Evolutionary conservation across 331 rosid species (phyloP).

Genomic region (Telfairia occidentalis): DNA sequence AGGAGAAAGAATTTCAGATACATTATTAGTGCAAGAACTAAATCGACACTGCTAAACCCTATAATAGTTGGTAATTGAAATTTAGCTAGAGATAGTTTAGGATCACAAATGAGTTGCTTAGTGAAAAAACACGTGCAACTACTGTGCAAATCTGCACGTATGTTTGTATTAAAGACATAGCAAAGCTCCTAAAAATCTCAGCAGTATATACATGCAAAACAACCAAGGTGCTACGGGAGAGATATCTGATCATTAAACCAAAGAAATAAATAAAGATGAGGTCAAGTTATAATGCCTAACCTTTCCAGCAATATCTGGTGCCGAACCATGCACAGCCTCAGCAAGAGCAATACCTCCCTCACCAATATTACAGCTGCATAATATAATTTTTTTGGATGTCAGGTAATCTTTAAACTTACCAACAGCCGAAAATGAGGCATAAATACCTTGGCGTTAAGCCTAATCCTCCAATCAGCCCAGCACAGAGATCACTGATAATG

Average conservation of each 20-base stretch:
- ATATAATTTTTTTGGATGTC: conserved; percentile 13
- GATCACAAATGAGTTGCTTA: neutral
- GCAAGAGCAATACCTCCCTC: conserved; percentile 99
- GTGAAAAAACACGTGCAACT: neutral
- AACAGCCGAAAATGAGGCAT: neutral
- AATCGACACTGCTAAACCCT: neutral
- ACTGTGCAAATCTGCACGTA: too few species aligned
- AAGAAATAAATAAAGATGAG: neutral
- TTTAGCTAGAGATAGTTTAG: neutral
- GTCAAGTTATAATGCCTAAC: conserved; percentile 27
- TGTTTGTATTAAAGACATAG: too few species aligned
- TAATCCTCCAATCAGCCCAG: conserved; percentile 85
- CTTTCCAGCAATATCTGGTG: conserved; percentile 99
- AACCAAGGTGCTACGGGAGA: neutral
- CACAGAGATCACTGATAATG: conserved; percentile 95
- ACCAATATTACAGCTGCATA: conserved; percentile 82
- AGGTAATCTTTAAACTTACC: conserved; percentile 17
- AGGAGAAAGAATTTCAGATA: neutral
- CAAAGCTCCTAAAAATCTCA: neutral
- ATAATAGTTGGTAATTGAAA: neutral
- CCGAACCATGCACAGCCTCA: conserved; percentile 99
- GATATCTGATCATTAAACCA: neutral
- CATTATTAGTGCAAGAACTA: neutral
- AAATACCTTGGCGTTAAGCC: conserved; percentile 90
- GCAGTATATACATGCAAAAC: neutral